Conservation (phyloP, 805 yeast species). For the Dipodascus geniculatus region DNA sequence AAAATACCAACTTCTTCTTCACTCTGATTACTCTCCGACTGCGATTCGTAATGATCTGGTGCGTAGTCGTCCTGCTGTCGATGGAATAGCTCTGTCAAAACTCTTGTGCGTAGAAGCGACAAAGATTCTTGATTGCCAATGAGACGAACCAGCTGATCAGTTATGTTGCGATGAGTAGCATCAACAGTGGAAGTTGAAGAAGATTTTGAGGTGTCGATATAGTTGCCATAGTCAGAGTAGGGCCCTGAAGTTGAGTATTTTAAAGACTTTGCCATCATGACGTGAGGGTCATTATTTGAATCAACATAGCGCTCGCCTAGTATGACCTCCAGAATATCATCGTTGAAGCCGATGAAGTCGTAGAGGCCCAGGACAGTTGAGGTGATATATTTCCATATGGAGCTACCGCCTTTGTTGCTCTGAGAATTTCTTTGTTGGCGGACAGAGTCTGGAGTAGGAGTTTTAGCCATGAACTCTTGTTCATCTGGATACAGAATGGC, state of each 20-base stretch:
- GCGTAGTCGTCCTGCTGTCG: not conserved
- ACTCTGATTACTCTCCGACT: not conserved
- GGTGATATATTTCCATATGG: not conserved
- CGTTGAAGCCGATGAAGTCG: constrained; percentile 25
- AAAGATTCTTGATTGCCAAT: not conserved
- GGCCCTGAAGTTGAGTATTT: not conserved
- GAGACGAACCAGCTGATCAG: not conserved
- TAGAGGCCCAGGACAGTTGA: not conserved
- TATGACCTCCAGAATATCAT: constrained; percentile 26
- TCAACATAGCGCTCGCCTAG: constrained; percentile 20
- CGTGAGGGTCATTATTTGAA: constrained; percentile 3
- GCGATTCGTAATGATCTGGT: not conserved
- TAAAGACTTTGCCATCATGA: not conserved
- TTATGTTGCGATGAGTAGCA: not conserved
- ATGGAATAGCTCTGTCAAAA: not conserved
- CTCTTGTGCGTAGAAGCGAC: not conserved
- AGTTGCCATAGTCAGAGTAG: not conserved
- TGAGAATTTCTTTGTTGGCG: not conserved
- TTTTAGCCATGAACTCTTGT: not conserved
- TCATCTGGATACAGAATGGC: not conserved
- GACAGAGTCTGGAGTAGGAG: not conserved
- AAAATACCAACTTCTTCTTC: not conserved
- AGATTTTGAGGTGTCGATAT: not conserved
- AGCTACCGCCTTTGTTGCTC: not conserved
- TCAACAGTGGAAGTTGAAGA: not conserved